Conservation (phyloP, 192 early-diverging fungal genomes). For the Tieghemiomyces parasiticus region DNA sequence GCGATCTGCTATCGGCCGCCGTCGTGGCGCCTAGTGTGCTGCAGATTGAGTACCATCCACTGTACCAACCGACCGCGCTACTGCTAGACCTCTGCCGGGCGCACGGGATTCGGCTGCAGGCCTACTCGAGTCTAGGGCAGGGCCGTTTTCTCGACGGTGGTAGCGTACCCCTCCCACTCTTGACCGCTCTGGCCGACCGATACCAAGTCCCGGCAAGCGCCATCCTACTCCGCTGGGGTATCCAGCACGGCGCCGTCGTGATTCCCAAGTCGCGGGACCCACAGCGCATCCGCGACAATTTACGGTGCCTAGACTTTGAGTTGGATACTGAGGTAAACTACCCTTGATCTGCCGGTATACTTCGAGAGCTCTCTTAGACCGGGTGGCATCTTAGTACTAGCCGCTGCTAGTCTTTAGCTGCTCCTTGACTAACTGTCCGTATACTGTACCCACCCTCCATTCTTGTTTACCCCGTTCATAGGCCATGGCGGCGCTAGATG, state of each 20-base stretch:
- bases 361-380: neutral
- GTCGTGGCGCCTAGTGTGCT: constrained; percentile 45
- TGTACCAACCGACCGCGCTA: constrained; percentile 33
- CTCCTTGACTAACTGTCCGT: neutral
- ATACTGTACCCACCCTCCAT: neutral
- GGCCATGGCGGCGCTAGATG: constrained; percentile 12
- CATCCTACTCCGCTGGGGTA: constrained; percentile 46
- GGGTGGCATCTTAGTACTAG: neutral
- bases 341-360: neutral
- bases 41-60: constrained; percentile 58
- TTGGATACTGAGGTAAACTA: neutral
- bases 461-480: neutral
- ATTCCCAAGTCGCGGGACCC: constrained; percentile 44
- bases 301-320: neutral
- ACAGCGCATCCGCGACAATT: constrained; percentile 18
- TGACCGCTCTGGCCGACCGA: constrained; percentile 15
- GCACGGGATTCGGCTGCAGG: constrained; percentile 41
- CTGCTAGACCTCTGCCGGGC: constrained; percentile 36
- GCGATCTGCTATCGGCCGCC: constrained; percentile 36
- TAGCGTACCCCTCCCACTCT: constrained; percentile 10
- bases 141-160: constrained; percentile 20
- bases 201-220: constrained; percentile 24
- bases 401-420: neutral
- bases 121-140: constrained; percentile 61
- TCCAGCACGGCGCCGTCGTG: constrained; percentile 44